These are phyloP conservation scores for Saccharum officinarum DNA, from an alignment of 176 grass and related monocot genomes.

Conservation along the genomic window DNA sequence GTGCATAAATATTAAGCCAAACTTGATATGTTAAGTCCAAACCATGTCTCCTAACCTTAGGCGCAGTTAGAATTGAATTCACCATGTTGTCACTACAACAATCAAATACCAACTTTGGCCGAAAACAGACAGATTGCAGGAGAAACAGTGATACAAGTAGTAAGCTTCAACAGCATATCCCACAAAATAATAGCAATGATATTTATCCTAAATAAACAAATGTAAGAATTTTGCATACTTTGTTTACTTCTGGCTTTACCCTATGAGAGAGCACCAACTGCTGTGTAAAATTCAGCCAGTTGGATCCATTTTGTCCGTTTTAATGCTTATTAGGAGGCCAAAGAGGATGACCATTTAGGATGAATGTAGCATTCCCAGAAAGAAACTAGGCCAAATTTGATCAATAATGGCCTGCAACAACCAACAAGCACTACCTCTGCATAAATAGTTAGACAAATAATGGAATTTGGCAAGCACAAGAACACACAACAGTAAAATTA, in stretches of 20 bases:
- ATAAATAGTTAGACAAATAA: slow-evolving; percentile 18
- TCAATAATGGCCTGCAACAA: slow-evolving; percentile 13
- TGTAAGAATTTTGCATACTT: neutral
- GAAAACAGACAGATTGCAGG: neutral
- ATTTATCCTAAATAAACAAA: neutral
- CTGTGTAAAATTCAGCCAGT: neutral
- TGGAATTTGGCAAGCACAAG: slow-evolving; percentile 9
- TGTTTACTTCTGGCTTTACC: neutral
- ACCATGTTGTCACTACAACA: neutral
- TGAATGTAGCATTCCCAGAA: neutral
- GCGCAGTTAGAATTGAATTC: neutral
- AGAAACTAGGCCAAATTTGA: slow-evolving; percentile 2
- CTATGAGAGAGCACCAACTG: slow-evolving; percentile 23
- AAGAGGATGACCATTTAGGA: neutral
- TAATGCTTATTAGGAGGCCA: neutral
- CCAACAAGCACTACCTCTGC: slow-evolving; percentile 25
- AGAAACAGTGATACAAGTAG: neutral
- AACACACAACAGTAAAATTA: neutral
- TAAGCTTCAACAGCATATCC: slow-evolving; percentile 7
- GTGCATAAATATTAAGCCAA: neutral
- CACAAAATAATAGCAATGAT: neutral
- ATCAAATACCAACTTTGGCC: neutral
- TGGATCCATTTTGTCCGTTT: neutral
- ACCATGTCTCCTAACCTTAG: neutral
- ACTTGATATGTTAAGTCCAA: neutral